Evolutionary conservation across 176 grass and related monocot genomes (phyloP), one percentile per base, ranked within the genome.

Genomic region (Triticum timopheevii): DNA sequence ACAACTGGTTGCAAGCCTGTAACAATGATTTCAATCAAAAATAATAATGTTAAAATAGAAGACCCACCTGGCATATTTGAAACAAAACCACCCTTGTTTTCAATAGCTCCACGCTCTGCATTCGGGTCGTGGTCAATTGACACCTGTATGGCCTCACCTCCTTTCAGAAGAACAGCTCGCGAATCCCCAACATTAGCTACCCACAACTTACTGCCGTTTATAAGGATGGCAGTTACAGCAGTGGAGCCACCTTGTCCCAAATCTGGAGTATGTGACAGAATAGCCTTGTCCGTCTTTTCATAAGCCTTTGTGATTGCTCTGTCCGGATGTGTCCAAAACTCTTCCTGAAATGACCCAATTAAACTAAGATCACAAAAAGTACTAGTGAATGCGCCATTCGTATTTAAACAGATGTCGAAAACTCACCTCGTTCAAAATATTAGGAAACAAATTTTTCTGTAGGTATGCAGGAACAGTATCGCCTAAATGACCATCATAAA

Each of bases 151-250:
- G 87, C 80, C 33, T 90, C 25, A 50, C 90, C 93, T 30, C 85
- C 91, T 92, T 93, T 98, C 36, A 90, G 79, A 85, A 98, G 93
- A 90, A 98, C 91, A 47, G 95, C 93, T 59, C 95, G 84, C 59
- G 95, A 98, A 83, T 98, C 95, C 8, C 95, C 95, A 22, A 98
- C 77, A 90, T 98, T 98, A 59, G 93, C 95, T 81, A 98, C 85
- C 91, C 93, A 95, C 80, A 98, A 82, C 86, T 93, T 82, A 30
- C 25, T 88, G 15, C 93, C 91, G 0, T 95, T 93, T 33, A 98
- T 72, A 76, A 98, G 93, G 73, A 98, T 93, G 74, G 93, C 95
- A 59, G 93, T 98, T 80, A 98, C 95, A 65, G 95, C 94, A 62
- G 94, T 96, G 69, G 94, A 96, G 16, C 94, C 94, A 34, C 94